Percentiles rank a stretch among this genome's conserved stretches.
Evolutionary conservation across 2,329 filamentous ascomycete genomes (phyloP).

Genomic region (Aureobasidium uvarum): DNA sequence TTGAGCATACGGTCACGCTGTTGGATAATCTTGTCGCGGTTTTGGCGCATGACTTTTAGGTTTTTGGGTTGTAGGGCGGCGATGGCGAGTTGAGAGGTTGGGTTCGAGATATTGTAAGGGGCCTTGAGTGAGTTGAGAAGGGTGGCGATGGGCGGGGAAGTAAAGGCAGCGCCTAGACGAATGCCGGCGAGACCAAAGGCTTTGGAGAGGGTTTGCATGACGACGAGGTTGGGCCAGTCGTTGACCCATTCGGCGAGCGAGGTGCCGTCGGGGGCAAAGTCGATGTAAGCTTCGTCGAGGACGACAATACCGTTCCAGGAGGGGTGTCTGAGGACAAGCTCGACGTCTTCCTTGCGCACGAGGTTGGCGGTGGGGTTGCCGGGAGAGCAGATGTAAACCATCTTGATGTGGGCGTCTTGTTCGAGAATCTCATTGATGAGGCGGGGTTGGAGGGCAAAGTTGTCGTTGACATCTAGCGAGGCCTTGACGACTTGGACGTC

Average conservation of each 20-base stretch:
- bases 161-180: constrained; percentile 81
- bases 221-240: constrained; percentile 92
- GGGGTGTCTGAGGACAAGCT: constrained; percentile 73
- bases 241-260: constrained; percentile 88
- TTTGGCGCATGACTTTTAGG: constrained; percentile 67
- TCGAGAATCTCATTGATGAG: constrained; percentile 67
- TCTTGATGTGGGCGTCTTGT: constrained; percentile 67
- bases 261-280: constrained; percentile 77
- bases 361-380: constrained; percentile 89
- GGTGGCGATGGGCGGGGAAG: constrained; percentile 67
- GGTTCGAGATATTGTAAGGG: constrained; percentile 91
- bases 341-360: constrained; percentile 72
- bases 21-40: constrained; percentile 66
- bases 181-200: constrained; percentile 96
- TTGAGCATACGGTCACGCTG: constrained; percentile 75
- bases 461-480: constrained; percentile 69
- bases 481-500: constrained; percentile 83
- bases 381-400: constrained; percentile 90
- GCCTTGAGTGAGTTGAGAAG: constrained; percentile 92
- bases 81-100: constrained; percentile 76
- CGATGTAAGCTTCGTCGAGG: constrained; percentile 94
- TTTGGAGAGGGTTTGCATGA: constrained; percentile 98
- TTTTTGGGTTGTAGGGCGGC: constrained; percentile 68
- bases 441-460: constrained; percentile 70
- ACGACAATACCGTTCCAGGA: constrained; percentile 95